Percentiles rank a stretch among this genome's conserved stretches.
These are phyloP conservation scores for Monosporascus sp. DNA, from an alignment of 2,329 filamentous ascomycete genomes.

Conservation along the genomic window DNA sequence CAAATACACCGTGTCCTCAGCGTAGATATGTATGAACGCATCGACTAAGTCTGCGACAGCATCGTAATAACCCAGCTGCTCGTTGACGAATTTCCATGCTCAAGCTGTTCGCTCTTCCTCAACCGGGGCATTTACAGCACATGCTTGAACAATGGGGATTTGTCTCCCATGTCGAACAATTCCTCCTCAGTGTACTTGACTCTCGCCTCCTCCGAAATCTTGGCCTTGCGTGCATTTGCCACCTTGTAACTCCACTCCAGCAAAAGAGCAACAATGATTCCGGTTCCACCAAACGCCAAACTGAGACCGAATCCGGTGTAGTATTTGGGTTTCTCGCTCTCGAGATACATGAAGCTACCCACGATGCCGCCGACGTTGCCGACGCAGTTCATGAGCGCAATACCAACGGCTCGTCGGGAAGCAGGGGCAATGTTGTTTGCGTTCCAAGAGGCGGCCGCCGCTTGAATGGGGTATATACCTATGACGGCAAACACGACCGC, in stretches of 20 bases:
- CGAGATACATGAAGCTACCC: slow-evolving; percentile 34
- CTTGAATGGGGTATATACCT: slow-evolving; percentile 65
- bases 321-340: slow-evolving; percentile 29
- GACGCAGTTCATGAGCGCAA: slow-evolving; percentile 33
- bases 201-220: slow-evolving; percentile 3
- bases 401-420: slow-evolving; percentile 31
- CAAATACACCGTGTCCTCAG: no score
- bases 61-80: no score
- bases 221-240: slow-evolving; percentile 4
- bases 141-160: slow-evolving; percentile 8
- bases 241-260: slow-evolving; percentile 20
- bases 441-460: slow-evolving; percentile 60
- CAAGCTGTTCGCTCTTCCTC: no score
- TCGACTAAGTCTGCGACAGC: no score
- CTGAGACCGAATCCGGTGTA: slow-evolving; percentile 30
- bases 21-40: no score
- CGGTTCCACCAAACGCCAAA: slow-evolving; percentile 25
- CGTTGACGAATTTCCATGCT: no score
- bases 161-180: slow-evolving; percentile 10
- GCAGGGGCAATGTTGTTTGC: slow-evolving; percentile 59
- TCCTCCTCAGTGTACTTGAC: slow-evolving; percentile 5
- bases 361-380: slow-evolving; percentile 38
- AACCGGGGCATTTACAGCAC: not conserved
- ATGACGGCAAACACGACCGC: slow-evolving; percentile 63
- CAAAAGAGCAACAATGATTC: slow-evolving; percentile 24